Base-by-base conservation (phyloP, 2,329 filamentous ascomycete species). In the Arachnomyces sp. region DNA sequence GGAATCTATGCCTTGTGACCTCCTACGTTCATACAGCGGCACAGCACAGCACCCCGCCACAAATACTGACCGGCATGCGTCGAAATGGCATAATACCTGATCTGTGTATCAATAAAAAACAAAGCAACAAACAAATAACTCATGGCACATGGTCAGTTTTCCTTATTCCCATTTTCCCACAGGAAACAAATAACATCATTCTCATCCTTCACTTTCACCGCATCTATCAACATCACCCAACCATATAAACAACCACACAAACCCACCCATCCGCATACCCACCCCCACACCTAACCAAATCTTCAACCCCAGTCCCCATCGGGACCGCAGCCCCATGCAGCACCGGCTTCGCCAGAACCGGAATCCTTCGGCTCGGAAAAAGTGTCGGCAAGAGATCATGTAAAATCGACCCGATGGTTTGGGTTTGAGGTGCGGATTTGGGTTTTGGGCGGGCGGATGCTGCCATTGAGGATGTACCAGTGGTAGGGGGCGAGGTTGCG, bases 221-320 rank as follows among this genome's bases (percentile, higher is more conserved):
- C 21, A 5, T 25, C 21, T 5, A 25, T 25, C 5, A 9, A 25
- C 9, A 9, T 34, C 21, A 75, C 11, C 67, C 68, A 56, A 87
- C 71, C 68, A 93, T 82, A 14, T 81, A 74, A 4, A 95, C 76
- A 38, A 87, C 84, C 31, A 95, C 64, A 61, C 87, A 86, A 17
- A 95, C 62, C 83, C 89, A 98, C 0, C 92, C 92, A 64, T 98
- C 92, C 0, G 87, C 80, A 68, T 95, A 96, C 2, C 86, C 80
- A 9, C 21, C 21, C 3, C 85, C 84, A 54, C 84, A 83, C 42
- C 80, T 75, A 65, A 92, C 84, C 43, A 98, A 61, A 34, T 95
- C 90, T 55, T 87, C 84, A 13, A 98, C 63, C 16, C 81, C 81
- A 1, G 88, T 84, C 44, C 71, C 66, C 68, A 96, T 84, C 1